A percentile compares a stretch with the other conserved stretches of the same genome.
Evolutionary conservation across 108 stramenopile genomes (phyloP).

Genomic region (Mediolabrus comicus): DNA sequence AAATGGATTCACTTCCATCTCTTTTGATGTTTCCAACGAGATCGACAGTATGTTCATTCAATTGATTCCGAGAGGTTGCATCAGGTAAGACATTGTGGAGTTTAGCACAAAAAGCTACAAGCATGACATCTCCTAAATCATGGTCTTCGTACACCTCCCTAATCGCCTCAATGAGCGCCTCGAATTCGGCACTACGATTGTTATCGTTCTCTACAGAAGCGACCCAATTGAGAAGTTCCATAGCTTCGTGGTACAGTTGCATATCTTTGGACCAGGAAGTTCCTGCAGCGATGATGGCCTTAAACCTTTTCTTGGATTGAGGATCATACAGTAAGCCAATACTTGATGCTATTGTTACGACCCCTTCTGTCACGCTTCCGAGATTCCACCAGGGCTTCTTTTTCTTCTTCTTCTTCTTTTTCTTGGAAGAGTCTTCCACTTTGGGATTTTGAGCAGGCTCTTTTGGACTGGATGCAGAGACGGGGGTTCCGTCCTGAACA

Average conservation of each 20-base stretch:
- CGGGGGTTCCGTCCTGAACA: neutral
- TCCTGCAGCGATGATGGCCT: neutral
- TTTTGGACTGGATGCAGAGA: too few species aligned
- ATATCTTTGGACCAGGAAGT: constrained; percentile 14
- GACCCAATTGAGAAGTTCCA: neutral
- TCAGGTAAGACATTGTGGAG: neutral
- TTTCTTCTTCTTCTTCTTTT: neutral
- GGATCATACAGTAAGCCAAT: neutral
- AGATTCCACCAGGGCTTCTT: too few species aligned
- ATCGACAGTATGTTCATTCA: neutral
- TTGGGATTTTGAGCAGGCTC: too few species aligned
- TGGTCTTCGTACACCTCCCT: neutral
- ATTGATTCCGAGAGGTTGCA: neutral
- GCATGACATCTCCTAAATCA: neutral
- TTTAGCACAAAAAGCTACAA: neutral
- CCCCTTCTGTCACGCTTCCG: too few species aligned
- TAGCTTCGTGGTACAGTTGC: neutral
- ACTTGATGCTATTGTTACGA: too few species aligned
- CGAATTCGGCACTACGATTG: neutral
- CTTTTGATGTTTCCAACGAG: neutral
- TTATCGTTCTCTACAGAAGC: neutral
- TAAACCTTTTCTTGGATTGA: constrained; percentile 4
- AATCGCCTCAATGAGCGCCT: constrained; percentile 4
- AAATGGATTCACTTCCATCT: neutral
- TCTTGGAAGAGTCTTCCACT: neutral